Conservation (phyloP, 768 basidiomycete genomes). For the Podaxis pistillaris region DNA sequence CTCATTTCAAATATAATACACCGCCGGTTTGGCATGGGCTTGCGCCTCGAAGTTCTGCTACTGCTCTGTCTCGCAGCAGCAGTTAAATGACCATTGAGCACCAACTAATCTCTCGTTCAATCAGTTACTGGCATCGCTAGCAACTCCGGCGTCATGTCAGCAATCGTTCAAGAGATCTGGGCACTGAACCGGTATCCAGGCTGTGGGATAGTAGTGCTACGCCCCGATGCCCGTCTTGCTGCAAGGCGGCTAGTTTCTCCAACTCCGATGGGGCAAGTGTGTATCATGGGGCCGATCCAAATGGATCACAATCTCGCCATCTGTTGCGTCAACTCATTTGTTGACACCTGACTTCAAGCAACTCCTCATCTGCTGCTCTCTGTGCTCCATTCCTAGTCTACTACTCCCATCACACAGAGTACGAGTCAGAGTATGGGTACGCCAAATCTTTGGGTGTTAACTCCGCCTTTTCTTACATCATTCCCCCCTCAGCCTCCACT, state of each 20-base stretch:
- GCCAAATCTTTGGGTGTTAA: neutral
- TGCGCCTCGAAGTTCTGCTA: too few species aligned
- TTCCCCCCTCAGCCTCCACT: constrained; percentile 41
- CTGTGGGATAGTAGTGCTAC: neutral
- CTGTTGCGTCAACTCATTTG: too few species aligned
- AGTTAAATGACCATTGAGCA: too few species aligned
- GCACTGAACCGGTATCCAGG: too few species aligned
- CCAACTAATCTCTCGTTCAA: too few species aligned
- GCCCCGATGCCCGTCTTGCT: neutral
- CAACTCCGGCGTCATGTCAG: neutral
- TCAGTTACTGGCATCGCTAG: too few species aligned
- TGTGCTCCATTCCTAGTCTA: too few species aligned
- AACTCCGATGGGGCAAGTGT: neutral
- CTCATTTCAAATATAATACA: too few species aligned
- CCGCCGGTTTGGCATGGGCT: too few species aligned
- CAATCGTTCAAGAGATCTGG: neutral
- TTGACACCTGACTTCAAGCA: neutral
- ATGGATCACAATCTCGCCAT: neutral
- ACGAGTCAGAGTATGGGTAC: constrained; percentile 16
- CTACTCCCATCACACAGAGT: neutral
- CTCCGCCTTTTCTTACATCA: neutral
- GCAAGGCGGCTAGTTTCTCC: neutral
- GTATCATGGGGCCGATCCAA: neutral
- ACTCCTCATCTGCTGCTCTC: neutral
- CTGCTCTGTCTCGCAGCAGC: too few species aligned